Percentiles rank a stretch among this genome's conserved stretches.
phyloP scores from a whole-genome alignment of 2,329 filamentous ascomycete genomes.

The Fusarium gaditjirri region DNA sequence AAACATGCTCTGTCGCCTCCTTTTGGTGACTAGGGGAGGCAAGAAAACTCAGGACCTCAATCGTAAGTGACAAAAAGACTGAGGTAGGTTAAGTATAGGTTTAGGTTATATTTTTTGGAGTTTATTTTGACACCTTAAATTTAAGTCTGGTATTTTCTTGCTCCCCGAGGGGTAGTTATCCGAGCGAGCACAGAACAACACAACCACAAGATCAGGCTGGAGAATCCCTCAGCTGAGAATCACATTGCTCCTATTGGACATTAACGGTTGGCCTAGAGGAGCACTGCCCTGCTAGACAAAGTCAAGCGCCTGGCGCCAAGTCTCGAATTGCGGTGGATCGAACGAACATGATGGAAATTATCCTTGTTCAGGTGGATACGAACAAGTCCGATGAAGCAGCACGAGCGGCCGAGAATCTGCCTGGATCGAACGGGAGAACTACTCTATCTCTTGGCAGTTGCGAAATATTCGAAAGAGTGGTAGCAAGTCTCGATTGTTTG shows the following conservation, averaged over 20 bases:
- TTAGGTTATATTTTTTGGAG: no score
- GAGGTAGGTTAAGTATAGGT: no score
- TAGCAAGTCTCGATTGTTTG: background rate
- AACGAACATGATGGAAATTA: conserved; percentile 12
- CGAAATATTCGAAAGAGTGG: background rate
- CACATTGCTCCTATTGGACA: background rate
- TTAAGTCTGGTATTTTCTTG: no score
- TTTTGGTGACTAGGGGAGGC: background rate
- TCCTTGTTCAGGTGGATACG: conserved; percentile 23
- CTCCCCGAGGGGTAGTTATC: background rate
- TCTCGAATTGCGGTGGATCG: conserved; percentile 30
- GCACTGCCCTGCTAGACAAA: background rate
- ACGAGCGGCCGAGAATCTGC: conserved; percentile 5
- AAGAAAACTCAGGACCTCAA: no score
- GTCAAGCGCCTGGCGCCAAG: conserved; percentile 18
- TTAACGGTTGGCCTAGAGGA: background rate
- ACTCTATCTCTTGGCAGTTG: background rate
- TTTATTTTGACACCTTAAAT: no score
- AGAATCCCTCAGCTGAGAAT: conserved; percentile 5
- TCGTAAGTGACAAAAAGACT: no score
- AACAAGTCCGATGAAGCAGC: background rate
- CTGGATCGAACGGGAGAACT: background rate
- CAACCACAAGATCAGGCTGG: background rate
- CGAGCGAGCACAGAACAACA: background rate
- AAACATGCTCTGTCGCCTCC: background rate